Evolutionary conservation across 2,329 filamentous ascomycete species (phyloP).

Genomic region (Ascochyta koolunga): DNA sequence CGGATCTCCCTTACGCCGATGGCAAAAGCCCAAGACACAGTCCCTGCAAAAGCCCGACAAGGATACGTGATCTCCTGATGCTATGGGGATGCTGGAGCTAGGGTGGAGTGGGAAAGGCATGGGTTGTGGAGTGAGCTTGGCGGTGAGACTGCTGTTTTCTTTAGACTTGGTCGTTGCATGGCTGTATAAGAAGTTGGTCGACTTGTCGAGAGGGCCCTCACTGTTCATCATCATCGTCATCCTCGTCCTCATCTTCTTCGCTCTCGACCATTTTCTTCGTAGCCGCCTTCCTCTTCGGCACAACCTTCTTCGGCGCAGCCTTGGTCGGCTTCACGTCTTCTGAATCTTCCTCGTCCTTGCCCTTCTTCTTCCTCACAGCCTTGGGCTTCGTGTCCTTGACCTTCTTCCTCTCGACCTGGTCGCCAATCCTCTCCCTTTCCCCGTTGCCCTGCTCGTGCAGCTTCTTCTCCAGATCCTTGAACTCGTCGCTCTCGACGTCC

Average conservation of each 20-base stretch:
- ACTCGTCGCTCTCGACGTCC: slow-evolving; percentile 77
- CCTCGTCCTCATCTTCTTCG: slow-evolving; percentile 32
- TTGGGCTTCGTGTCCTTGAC: slow-evolving; percentile 48
- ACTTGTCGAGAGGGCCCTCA: neutral
- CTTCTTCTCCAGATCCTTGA: slow-evolving; percentile 67
- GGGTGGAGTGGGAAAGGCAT: neutral
- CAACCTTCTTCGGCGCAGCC: neutral
- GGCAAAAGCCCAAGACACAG: no score
- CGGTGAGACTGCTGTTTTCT: neutral
- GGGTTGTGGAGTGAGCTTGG: neutral
- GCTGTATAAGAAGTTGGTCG: neutral
- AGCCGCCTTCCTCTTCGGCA: slow-evolving; percentile 20
- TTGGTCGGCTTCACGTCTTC: neutral
- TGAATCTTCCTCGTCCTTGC: slow-evolving; percentile 14
- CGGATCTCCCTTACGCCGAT: slow-evolving; percentile 1
- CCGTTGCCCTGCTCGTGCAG: slow-evolving; percentile 70
- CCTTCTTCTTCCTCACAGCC: slow-evolving; percentile 48
- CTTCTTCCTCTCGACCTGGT: slow-evolving; percentile 72
- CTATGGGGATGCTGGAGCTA: no score
- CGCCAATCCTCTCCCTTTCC: slow-evolving; percentile 77
- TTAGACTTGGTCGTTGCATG: neutral
- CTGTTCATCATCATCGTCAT: slow-evolving; percentile 25
- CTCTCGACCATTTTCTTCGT: slow-evolving; percentile 26
- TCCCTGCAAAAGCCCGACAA: slow-evolving; percentile 10
- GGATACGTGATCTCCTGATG: no score